These are phyloP conservation scores for Epithemia pelagica DNA, from an alignment of 108 stramenopile species.

Conservation along the genomic window DNA sequence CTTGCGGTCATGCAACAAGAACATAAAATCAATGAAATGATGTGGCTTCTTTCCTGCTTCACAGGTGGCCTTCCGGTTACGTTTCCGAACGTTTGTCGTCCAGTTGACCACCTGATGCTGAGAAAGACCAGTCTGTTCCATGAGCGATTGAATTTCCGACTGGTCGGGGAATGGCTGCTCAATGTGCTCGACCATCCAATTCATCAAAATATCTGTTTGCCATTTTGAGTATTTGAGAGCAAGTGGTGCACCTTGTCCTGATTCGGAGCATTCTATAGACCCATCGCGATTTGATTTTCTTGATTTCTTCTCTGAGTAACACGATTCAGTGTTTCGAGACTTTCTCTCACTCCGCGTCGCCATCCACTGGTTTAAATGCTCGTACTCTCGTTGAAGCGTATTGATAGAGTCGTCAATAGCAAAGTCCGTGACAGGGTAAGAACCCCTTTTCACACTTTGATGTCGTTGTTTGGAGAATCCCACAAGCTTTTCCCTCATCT, in stretches of 20 bases:
- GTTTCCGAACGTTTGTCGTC: slow-evolving; percentile 48
- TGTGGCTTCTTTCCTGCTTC: slow-evolving; percentile 48
- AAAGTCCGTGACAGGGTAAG: slow-evolving; percentile 19
- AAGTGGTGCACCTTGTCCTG: slow-evolving; percentile 8
- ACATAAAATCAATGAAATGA: slow-evolving; percentile 54
- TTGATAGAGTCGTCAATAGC: slow-evolving; percentile 18
- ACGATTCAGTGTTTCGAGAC: not conserved
- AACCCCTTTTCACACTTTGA: slow-evolving; percentile 5
- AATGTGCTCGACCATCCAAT: slow-evolving; percentile 56
- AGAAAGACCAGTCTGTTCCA: slow-evolving; percentile 9
- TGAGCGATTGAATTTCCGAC: slow-evolving; percentile 13
- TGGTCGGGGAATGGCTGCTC: slow-evolving; percentile 22
- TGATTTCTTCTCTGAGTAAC: not conserved
- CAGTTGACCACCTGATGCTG: slow-evolving; percentile 37
- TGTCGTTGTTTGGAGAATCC: not conserved
- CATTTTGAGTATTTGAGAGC: slow-evolving; percentile 50
- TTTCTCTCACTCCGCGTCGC: not conserved
- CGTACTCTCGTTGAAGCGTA: slow-evolving; percentile 15
- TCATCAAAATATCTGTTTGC: slow-evolving; percentile 51
- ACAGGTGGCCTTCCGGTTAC: slow-evolving; percentile 43
- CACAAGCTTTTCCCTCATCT: slow-evolving; percentile 7
- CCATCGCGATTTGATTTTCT: not conserved
- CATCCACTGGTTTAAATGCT: slow-evolving; percentile 2
- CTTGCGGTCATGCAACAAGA: slow-evolving; percentile 48
- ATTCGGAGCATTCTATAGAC: not conserved